Conservation (phyloP, 2,329 filamentous ascomycete species). For the Colletotrichum sp. region DNA sequence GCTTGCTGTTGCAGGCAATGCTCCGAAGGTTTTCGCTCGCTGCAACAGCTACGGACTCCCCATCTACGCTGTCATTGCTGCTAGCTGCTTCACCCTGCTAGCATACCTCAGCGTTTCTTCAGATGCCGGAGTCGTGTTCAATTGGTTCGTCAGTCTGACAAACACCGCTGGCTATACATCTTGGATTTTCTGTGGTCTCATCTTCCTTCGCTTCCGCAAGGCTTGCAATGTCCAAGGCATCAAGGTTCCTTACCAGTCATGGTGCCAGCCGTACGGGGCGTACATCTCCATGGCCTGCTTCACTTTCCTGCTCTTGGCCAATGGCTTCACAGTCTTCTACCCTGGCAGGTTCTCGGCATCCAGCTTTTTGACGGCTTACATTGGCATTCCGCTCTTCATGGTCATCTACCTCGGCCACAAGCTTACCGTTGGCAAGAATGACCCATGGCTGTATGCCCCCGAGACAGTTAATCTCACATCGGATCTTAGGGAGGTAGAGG, state of each 20-base stretch:
- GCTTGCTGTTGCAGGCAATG: conserved; percentile 56
- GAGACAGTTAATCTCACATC: neutral
- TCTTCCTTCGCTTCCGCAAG: conserved; percentile 64
- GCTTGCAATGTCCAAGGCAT: conserved; percentile 49
- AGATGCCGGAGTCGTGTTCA: conserved; percentile 63
- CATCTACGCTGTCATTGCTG: conserved; percentile 40
- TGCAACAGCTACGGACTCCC: neutral
- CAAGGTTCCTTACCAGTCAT: neutral
- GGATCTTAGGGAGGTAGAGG: neutral
- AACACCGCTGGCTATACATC: conserved; percentile 57
- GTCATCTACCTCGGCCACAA: conserved; percentile 45
- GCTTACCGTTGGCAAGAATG: conserved; percentile 19
- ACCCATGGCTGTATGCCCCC: neutral
- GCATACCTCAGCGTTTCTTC: conserved; percentile 66
- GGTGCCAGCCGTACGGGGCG: neutral
- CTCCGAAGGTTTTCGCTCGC: conserved; percentile 49
- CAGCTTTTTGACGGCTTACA: conserved; percentile 68
- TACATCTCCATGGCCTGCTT: neutral
- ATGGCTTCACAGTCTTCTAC: conserved; percentile 70
- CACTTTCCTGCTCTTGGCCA: conserved; percentile 30
- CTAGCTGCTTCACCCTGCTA: conserved; percentile 64
- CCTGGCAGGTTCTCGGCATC: conserved; percentile 58
- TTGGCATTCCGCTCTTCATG: conserved; percentile 68
- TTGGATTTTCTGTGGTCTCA: conserved; percentile 59
- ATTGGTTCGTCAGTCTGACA: conserved; percentile 63